Conservation (phyloP, 352 stramenopile genomes). For the Chrysophaeum taylorii region DNA sequence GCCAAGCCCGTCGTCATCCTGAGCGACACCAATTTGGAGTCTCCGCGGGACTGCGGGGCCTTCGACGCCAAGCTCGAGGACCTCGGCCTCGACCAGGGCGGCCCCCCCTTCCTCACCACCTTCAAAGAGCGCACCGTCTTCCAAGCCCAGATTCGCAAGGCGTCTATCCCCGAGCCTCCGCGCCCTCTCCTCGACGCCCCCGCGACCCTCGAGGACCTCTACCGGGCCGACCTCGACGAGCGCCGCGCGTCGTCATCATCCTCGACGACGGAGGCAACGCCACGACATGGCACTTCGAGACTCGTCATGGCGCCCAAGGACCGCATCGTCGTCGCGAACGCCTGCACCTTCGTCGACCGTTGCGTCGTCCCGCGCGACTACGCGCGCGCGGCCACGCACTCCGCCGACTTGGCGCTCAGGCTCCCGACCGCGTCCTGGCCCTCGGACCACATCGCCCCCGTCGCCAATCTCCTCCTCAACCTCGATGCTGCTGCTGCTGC, state of each 20-base stretch:
- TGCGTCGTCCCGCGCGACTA: not conserved
- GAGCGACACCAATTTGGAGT: not conserved
- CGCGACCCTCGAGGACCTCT: not conserved
- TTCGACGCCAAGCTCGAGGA: not conserved
- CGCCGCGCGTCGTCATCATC: too few species aligned
- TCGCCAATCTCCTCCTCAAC: not conserved
- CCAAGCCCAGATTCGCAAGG: not conserved
- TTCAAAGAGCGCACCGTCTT: conserved; percentile 1
- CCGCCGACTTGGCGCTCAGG: not conserved
- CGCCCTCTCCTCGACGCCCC: too few species aligned
- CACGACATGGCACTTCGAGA: too few species aligned
- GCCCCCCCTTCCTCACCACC: not conserved
- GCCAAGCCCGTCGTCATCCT: not conserved
- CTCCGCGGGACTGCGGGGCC: not conserved
- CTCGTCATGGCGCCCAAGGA: not conserved
- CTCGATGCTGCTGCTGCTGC: too few species aligned
- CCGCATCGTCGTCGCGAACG: not conserved
- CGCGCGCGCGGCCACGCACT: too few species aligned
- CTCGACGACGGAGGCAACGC: too few species aligned
- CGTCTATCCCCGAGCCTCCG: not conserved
- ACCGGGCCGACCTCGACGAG: too few species aligned
- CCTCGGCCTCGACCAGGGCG: not conserved
- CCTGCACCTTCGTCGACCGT: not conserved
- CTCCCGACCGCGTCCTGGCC: not conserved
- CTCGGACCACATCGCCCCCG: not conserved